Percentiles rank a stretch among this genome's conserved stretches.
Evolutionary conservation across 2,329 filamentous ascomycete species (phyloP).

Genomic region (Elsinoe arachidis): DNA sequence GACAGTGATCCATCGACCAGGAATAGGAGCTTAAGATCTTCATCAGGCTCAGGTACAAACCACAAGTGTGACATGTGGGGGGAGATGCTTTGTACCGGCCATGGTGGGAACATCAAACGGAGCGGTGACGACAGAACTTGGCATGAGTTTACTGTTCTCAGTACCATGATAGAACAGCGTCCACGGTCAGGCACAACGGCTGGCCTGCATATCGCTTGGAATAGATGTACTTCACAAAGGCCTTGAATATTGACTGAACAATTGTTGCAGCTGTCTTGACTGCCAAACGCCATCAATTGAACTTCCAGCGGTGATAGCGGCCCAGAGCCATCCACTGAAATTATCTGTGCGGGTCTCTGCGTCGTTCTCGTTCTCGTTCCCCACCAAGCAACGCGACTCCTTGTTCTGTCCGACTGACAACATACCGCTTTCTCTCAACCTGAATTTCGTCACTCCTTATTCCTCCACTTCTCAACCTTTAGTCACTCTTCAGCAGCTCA

Average conservation of each 20-base stretch:
- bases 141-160: not conserved
- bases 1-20: constrained; percentile 25
- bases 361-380: not conserved
- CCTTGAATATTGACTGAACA: too few relatives aligned
- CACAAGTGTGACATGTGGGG: not conserved
- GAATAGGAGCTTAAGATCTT: too few relatives aligned
- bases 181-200: not conserved
- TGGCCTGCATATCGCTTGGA: not conserved
- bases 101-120: not conserved
- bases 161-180: not conserved
- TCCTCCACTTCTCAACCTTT: not conserved
- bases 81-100: not conserved
- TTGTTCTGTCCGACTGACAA: constrained; percentile 4
- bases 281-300: not conserved
- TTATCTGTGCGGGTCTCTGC: constrained; percentile 11
- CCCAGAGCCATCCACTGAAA: constrained; percentile 5
- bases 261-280: not conserved
- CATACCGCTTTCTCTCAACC: not conserved
- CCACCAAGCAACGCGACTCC: constrained; percentile 13
- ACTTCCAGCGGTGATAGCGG: not conserved
- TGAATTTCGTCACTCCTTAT: constrained; percentile 7
- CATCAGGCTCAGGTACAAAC: not conserved
- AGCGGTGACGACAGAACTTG: constrained; percentile 11
- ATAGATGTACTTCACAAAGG: not conserved
- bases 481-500: not conserved